These are phyloP conservation scores for Piper betle DNA, from an alignment of 164 flowering plant species.

Conservation along the genomic window DNA sequence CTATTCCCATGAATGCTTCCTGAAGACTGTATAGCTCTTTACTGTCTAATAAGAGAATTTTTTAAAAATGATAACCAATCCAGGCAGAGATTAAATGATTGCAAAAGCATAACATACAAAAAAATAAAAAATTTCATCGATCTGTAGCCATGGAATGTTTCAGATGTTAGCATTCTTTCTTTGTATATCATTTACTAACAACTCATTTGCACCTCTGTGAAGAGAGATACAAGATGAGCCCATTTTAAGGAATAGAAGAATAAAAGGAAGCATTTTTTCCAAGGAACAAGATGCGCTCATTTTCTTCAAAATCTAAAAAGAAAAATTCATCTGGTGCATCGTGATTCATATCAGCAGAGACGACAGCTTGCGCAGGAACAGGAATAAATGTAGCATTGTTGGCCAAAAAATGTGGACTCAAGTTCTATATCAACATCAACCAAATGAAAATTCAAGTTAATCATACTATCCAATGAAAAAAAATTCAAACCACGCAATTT, in stretches of 20 bases:
- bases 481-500: not conserved
- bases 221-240: no score
- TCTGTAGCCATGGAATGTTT: not conserved
- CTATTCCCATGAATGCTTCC: slow-evolving; percentile 29
- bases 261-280: not conserved
- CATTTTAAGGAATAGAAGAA: no score
- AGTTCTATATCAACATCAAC: slow-evolving; percentile 28
- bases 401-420: slow-evolving; percentile 34
- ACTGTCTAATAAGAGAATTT: slow-evolving; percentile 19
- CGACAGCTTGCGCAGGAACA: slow-evolving; percentile 68
- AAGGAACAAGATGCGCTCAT: not conserved
- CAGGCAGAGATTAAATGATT: not conserved
- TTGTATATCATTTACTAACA: no score
- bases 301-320: not conserved
- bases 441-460: not conserved
- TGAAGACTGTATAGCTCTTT: slow-evolving; percentile 23
- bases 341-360: slow-evolving; percentile 25
- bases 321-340: slow-evolving; percentile 23
- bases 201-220: no score
- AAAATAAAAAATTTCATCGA: no score
- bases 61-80: not conserved
- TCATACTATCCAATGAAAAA: not conserved
- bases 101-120: not conserved
- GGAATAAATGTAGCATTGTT: slow-evolving; percentile 31
- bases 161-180: no score